These are phyloP conservation scores for Zygosaccharomyces siamensis DNA, from an alignment of 805 yeast genomes.

Conservation along the genomic window DNA sequence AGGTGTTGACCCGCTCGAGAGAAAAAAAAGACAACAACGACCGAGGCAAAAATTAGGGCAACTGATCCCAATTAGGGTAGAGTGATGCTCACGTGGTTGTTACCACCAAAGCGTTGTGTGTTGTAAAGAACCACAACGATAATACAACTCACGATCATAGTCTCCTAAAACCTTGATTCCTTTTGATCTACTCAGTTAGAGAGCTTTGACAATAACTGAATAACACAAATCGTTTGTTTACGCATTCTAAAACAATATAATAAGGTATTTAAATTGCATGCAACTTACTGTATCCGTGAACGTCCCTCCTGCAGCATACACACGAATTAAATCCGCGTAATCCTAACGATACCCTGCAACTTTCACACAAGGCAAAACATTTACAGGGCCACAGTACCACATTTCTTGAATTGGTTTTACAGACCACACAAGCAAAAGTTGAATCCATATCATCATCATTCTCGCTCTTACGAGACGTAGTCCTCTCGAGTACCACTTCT, in stretches of 20 bases:
- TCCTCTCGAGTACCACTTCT: slow-evolving; percentile 27
- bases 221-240: background rate
- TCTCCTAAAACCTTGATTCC: too few relatives aligned
- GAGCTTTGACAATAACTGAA: too few relatives aligned
- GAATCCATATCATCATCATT: slow-evolving; percentile 33
- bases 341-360: slow-evolving; percentile 70
- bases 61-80: background rate
- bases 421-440: slow-evolving; percentile 64
- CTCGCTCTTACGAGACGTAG: slow-evolving; percentile 22
- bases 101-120: too few relatives aligned
- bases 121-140: too few relatives aligned
- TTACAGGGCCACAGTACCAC: slow-evolving; percentile 90
- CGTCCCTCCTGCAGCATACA: slow-evolving; percentile 76
- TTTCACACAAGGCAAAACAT: slow-evolving; percentile 84
- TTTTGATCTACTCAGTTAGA: too few relatives aligned
- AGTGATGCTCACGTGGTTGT: background rate
- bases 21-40: background rate
- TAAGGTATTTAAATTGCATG: slow-evolving; percentile 21
- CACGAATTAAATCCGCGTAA: slow-evolving; percentile 70
- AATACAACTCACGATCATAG: background rate
- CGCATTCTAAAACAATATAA: background rate
- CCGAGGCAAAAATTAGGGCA: background rate
- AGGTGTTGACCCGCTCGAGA: slow-evolving; percentile 2
- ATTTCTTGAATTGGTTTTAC: slow-evolving; percentile 68
- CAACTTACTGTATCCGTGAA: slow-evolving; percentile 49